Conservation (phyloP, 352 stramenopile species). For the Phytopythium delawarense region DNA sequence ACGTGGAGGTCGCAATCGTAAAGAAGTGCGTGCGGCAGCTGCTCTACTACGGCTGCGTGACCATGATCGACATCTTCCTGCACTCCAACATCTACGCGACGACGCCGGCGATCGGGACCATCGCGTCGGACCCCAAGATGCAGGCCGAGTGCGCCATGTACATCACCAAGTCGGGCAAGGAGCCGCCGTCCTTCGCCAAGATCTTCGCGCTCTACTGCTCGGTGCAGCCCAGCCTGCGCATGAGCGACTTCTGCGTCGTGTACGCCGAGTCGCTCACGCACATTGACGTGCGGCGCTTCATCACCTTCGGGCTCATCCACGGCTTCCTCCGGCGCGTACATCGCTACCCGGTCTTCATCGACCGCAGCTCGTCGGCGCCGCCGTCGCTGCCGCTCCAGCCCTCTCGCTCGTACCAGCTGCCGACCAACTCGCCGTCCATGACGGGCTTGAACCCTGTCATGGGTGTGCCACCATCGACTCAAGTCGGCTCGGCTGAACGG, state of each 20-base stretch:
- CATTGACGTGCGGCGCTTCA: slow-evolving; percentile 78
- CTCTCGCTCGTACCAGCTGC: slow-evolving; percentile 21
- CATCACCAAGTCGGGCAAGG: slow-evolving; percentile 65
- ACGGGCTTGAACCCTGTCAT: slow-evolving; percentile 27
- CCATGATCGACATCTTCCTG: slow-evolving; percentile 89
- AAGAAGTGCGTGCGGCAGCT: slow-evolving; percentile 87
- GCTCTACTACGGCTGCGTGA: slow-evolving; percentile 87
- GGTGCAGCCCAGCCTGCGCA: slow-evolving; percentile 74
- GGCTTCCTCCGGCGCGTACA: slow-evolving; percentile 81
- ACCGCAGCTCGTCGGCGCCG: slow-evolving; percentile 19
- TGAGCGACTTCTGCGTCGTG: slow-evolving; percentile 81
- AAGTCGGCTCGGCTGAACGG: slow-evolving; percentile 3
- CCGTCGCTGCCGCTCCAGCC: slow-evolving; percentile 12
- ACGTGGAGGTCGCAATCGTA: slow-evolving; percentile 85
- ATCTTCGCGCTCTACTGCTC: slow-evolving; percentile 87
- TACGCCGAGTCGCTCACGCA: slow-evolving; percentile 63
- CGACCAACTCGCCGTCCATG: slow-evolving; percentile 31
- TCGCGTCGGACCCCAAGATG: slow-evolving; percentile 59
- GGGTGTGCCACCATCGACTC: slow-evolving; percentile 13
- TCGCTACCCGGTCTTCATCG: slow-evolving; percentile 73
- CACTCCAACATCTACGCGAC: slow-evolving; percentile 89
- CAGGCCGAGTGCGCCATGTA: slow-evolving; percentile 77
- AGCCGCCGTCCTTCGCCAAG: slow-evolving; percentile 57
- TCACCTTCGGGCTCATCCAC: slow-evolving; percentile 88
- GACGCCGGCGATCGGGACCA: slow-evolving; percentile 48